Conservation (phyloP, 345 rosid species). For the Eucalyptus polybractea region DNA sequence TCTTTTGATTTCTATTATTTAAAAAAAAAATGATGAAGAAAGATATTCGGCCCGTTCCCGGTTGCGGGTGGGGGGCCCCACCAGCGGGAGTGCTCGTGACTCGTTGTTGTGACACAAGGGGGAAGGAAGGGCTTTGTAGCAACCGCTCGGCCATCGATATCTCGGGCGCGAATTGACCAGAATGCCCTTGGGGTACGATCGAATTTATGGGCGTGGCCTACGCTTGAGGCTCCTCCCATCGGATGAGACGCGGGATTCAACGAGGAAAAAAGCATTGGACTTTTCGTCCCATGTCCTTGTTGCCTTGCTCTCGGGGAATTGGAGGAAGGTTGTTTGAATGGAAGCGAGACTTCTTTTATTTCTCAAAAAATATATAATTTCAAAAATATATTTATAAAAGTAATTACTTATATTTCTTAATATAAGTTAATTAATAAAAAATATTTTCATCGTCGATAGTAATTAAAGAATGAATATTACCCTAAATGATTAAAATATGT, state of each 20-base stretch:
- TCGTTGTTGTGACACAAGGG: not conserved
- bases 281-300: not conserved
- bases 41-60: not conserved
- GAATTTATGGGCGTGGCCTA: not conserved
- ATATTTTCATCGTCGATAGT: not conserved
- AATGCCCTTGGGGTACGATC: not conserved
- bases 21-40: no score
- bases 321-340: not conserved
- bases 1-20: not conserved
- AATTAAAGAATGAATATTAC: not conserved
- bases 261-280: not conserved
- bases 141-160: not conserved
- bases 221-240: no score
- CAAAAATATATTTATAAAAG: not conserved
- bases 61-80: not conserved
- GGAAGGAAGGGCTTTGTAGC: not conserved
- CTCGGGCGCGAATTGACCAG: not conserved
- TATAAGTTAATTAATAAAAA: not conserved
- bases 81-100: not conserved
- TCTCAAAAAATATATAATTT: not conserved
- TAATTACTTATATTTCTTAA: not conserved
- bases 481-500: fast-evolving
- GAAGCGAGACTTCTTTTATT: not conserved
- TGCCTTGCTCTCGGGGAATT: not conserved
- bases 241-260: not conserved